Percentiles rank a stretch among this genome's conserved stretches.
Conservation (phyloP, 2,329 filamentous ascomycete genomes). For the Graphiopsis chlorocephala region DNA sequence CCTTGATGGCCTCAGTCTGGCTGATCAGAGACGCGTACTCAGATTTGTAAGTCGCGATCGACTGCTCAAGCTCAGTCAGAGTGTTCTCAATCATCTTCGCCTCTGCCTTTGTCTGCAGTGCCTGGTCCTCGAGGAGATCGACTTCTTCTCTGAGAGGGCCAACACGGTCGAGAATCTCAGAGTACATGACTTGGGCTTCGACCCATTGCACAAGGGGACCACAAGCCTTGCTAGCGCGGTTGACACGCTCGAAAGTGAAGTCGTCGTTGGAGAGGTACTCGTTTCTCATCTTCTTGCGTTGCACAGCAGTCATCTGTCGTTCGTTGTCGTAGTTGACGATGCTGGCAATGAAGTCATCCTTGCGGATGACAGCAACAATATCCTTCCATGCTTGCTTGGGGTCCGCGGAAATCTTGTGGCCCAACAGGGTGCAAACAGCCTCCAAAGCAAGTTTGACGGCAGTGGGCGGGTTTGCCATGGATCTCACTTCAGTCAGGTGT, state of each 20-base stretch:
- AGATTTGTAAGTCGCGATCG: conserved; percentile 91
- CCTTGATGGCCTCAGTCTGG: conserved; percentile 94
- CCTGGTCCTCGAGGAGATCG: conserved; percentile 77
- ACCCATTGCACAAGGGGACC: conserved; percentile 98
- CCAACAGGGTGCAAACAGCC: conserved; percentile 92
- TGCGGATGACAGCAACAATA: conserved; percentile 82
- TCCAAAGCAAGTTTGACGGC: conserved; percentile 91
- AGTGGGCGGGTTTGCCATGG: conserved; percentile 88
- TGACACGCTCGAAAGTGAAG: conserved; percentile 94
- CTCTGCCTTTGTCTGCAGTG: conserved; percentile 87
- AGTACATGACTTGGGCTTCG: conserved; percentile 92
- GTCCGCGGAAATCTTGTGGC: conserved; percentile 68
- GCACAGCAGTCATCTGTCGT: conserved; percentile 80
- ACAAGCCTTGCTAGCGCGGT: conserved; percentile 93
- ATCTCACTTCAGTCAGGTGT: conserved; percentile 94
- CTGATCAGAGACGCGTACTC: conserved; percentile 96
- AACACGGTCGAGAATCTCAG: conserved; percentile 92
- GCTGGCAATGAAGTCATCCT: conserved; percentile 95
- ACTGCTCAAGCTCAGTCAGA: conserved; percentile 78
- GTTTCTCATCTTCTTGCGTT: conserved; percentile 84
- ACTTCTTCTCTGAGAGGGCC: conserved; percentile 92
- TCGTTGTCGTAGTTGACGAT: conserved; percentile 98
- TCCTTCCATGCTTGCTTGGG: conserved; percentile 70
- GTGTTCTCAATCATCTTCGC: conserved; percentile 88
- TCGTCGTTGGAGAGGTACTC: conserved; percentile 91